These are phyloP conservation scores for Populus hybrid DNA, from an alignment of 441 rosid genomes.

Conservation along the genomic window DNA sequence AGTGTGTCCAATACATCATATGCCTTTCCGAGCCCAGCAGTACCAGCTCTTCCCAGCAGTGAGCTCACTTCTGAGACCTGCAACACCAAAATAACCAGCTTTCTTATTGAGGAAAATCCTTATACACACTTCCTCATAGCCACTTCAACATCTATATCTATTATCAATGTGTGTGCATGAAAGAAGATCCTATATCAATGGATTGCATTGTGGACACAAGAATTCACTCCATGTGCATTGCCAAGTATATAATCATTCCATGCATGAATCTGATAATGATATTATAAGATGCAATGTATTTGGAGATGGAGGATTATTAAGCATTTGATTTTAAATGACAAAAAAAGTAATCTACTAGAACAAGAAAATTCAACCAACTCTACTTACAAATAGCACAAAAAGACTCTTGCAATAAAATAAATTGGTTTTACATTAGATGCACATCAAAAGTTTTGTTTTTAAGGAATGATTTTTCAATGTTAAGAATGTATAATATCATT, in stretches of 20 bases:
- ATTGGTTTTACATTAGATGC: not conserved
- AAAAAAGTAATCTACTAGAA: not conserved
- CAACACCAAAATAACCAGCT: not conserved
- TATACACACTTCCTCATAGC: not conserved
- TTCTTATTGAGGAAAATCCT: not conserved
- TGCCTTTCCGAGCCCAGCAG: slow-evolving; percentile 85
- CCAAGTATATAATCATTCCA: not conserved
- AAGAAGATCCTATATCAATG: not conserved
- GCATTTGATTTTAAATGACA: not conserved
- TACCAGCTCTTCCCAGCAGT: slow-evolving; percentile 81
- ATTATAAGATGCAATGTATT: not conserved
- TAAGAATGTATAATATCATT: no score
- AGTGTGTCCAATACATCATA: slow-evolving; percentile 91
- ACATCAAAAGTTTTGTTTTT: no score
- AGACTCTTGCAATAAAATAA: not conserved
- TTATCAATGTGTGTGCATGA: not conserved
- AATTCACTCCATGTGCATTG: not conserved
- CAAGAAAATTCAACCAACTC: not conserved
- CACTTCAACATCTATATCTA: not conserved
- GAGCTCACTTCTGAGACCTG: slow-evolving; percentile 96
- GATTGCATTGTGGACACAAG: not conserved
- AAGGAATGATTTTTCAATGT: not conserved
- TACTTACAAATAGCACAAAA: not conserved
- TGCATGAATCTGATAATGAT: not conserved
- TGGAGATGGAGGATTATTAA: not conserved